Base-by-base conservation (phyloP, 257 asterid genomes). In the Leptodermis oblonga region DNA sequence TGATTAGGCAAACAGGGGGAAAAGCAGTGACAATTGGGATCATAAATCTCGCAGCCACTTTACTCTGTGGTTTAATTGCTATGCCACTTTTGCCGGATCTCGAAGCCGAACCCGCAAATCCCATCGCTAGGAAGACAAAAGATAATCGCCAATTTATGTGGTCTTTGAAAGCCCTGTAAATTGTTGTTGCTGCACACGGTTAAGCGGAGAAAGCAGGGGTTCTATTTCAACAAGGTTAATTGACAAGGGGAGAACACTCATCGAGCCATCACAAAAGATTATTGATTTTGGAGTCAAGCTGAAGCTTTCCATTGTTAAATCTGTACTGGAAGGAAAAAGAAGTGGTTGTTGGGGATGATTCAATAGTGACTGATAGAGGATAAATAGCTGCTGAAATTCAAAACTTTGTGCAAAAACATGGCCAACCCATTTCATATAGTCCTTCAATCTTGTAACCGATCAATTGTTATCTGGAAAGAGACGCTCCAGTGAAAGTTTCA, bases 271-370 rank as follows among this genome's bases (percentile, higher is more conserved):
- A 0, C 98, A 92, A 72, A 88, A 84, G 80, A 90, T 92, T 63
- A 75, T 97, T 77, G 97, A 88, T 67, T 88, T 92, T 22, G 98
- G 98, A 4, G 97, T 92, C 76, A 92, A 90, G 73, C 78, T 90
- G 70, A 92, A 92, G 72, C 73, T 92, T 18, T 84, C 98, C 0
- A 92, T 97, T 0, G 96, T 92, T 53, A 73, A 80, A 74, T 95
- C 97, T 0, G 97, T 90, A 26, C 69, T 90, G 84, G 96, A 90
- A 58, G 98, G 98, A 14, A 92, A 92, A 58, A 84, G 98, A n/a
- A 22, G 98, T 92, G 14, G 97, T 90, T 68, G 98, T 92, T 43
- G 97, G 90, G 53, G 98, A 92, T 63, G 98, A 90, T 79, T 92
- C 97, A 1, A 92, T 92, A 14, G 97, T 92, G 15, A 43, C n/a